Evolutionary conservation across 1,284 basidiomycete species (phyloP).

Genomic region (Moesziomyces sp.): DNA sequence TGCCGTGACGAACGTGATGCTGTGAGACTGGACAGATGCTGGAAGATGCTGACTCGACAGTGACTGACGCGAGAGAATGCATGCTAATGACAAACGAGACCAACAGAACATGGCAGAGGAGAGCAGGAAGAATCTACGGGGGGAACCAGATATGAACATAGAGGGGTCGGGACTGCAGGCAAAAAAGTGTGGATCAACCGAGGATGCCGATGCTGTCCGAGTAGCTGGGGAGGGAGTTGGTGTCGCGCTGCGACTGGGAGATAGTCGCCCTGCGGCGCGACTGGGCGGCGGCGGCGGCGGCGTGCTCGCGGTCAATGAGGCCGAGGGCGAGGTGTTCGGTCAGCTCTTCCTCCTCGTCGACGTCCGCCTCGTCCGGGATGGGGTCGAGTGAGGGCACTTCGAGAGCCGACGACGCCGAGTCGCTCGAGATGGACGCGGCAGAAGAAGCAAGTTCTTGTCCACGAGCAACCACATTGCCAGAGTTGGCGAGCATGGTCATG

Average conservation of each 20-base stretch:
- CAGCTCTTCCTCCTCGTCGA: constrained; percentile 40
- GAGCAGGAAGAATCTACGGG: neutral
- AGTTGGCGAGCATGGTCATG: constrained; percentile 13
- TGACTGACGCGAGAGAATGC: neutral
- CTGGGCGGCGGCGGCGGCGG: constrained; percentile 25
- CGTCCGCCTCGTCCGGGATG: constrained; percentile 41
- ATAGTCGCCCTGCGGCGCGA: constrained; percentile 24
- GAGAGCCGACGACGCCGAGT: constrained; percentile 22
- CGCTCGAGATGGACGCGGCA: constrained; percentile 19
- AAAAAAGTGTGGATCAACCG: constrained; percentile 9
- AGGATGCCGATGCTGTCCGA: constrained; percentile 47
- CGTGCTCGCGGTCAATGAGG: constrained; percentile 39
- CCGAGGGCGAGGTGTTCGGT: constrained; percentile 47
- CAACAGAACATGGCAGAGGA: neutral
- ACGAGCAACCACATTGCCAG: neutral
- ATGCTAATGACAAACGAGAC: neutral
- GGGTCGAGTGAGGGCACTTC: constrained; percentile 47
- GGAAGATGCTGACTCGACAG: neutral
- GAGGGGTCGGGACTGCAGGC: neutral
- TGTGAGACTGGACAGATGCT: constrained; percentile 1
- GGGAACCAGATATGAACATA: neutral
- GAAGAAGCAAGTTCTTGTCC: constrained; percentile 14
- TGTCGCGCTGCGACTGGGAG: constrained; percentile 4
- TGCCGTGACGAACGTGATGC: neutral
- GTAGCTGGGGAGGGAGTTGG: constrained; percentile 33